phyloP scores from a whole-genome alignment of 768 basidiomycete species.

The Mrakia frigida region DNA sequence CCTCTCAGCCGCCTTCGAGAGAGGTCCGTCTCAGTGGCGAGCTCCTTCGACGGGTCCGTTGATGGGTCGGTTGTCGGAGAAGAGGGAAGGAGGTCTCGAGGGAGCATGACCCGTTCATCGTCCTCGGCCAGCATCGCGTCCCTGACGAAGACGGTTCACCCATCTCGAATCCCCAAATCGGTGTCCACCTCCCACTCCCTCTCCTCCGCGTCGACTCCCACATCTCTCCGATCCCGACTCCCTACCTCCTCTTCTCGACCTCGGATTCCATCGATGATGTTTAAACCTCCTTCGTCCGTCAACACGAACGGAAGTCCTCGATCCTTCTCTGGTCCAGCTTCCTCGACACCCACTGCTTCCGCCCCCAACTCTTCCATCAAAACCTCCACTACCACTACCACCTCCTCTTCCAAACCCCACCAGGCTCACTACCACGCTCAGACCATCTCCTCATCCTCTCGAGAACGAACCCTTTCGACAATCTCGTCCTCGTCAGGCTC shows the following conservation, averaged over 20 bases:
- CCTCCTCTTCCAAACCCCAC: not conserved
- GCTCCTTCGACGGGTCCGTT: not conserved
- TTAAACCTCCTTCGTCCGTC: not conserved
- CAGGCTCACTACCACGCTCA: not conserved
- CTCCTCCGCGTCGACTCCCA: not conserved
- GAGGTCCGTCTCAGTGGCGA: not conserved
- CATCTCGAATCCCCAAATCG: not conserved
- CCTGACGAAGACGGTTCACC: not conserved
- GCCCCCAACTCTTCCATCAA: not conserved
- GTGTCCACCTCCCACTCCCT: not conserved
- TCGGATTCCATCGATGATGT: slow-evolving; percentile 12
- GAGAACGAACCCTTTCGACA: not conserved
- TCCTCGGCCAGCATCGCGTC: slow-evolving; percentile 14
- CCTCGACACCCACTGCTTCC: not conserved
- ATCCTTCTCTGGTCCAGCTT: slow-evolving; percentile 9
- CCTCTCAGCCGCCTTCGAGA: not conserved
- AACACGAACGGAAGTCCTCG: not conserved
- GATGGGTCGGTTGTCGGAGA: not conserved
- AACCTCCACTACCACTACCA: not conserved
- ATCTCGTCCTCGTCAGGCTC: not conserved
- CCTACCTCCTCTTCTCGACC: slow-evolving; percentile 5
- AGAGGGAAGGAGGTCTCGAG: not conserved
- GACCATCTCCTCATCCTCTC: not conserved
- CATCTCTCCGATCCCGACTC: not conserved
- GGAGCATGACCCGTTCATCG: not conserved